Evolutionary conservation across 1,284 basidiomycete species (phyloP), one percentile per base, ranked within the genome.

Genomic region (Sporisorium graminicola): DNA sequence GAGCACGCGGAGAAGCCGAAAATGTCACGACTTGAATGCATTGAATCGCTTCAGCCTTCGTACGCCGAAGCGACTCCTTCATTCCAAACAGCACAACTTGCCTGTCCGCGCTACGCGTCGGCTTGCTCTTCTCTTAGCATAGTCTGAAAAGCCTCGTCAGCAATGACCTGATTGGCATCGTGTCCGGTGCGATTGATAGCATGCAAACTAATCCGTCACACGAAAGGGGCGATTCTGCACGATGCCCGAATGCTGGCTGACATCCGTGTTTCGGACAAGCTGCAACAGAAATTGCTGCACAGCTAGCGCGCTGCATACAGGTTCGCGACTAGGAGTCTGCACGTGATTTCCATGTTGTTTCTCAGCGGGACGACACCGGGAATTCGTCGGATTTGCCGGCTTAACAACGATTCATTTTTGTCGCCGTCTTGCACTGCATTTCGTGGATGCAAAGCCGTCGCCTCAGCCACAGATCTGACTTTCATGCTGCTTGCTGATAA

Each of bases 291-390:
- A 53, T 55, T 49, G 55, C 65, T 68, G 66, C 60, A 50, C 18
- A 18, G 35, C 43, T 42, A 59, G 61, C 67, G 67, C 67, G 67
- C 67, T 70, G 61, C 67, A 65, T 63, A 53, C 24, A 26, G 52
- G 22, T 50, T 66, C 69, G 56, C 69, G 69, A 59, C 29, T 46
- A 5, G 31, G 24, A 24, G 6, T 6, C 58, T 47, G 64, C 69
- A 72, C 69, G 69, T 72, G 69, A 72, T 66, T 72, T 49, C 42
- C 3, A 18, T 5, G 18, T 24, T 20, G 37, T 46, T 64, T 42
- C 42, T 27, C 13, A 3, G 55, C 5, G 12, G 27, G 43, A n/a
- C 16, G 5, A 29, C 42, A 40, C 12, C 13, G 20, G 26, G 24
- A 3, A n/a, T 22, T 46, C 12, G 14, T 20, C 26, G 16, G 8